Conservation (phyloP, 148 eudicot genomes). For the Arctostaphylos glauca region DNA sequence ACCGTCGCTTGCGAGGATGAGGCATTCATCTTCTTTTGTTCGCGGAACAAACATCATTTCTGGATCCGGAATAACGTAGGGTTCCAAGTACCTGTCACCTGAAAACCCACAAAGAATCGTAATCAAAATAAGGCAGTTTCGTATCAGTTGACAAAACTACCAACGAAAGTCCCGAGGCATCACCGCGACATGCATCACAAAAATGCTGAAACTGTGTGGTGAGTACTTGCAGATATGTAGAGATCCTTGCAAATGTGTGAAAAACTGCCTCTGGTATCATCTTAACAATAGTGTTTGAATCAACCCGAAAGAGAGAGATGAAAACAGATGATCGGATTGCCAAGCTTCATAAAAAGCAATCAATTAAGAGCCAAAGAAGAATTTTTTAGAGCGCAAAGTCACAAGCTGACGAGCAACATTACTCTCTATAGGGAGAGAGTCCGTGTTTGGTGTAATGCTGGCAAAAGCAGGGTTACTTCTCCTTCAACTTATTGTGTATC, state of each 20-base stretch:
- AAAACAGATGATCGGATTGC: not conserved
- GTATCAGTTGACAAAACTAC: not conserved
- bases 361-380: not conserved
- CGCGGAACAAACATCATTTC: conserved; percentile 43
- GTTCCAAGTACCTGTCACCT: conserved; percentile 61
- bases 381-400: too few relatives aligned
- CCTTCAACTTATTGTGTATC: too few relatives aligned
- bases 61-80: conserved; percentile 59
- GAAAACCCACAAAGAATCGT: conserved; percentile 9
- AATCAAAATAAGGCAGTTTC: not conserved
- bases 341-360: not conserved
- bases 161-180: not conserved
- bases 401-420: too few relatives aligned
- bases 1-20: conserved; percentile 59
- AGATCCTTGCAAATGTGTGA: not conserved
- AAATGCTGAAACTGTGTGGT: not conserved
- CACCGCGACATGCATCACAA: not conserved
- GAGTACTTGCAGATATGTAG: not conserved
- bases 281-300: not conserved
- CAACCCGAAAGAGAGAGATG: not conserved
- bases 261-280: not conserved
- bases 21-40: conserved; percentile 51
- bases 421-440: too few relatives aligned
- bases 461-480: too few relatives aligned
- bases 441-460: too few relatives aligned